Evolutionary conservation across 2,329 filamentous ascomycete genomes (phyloP).

Genomic region (Fusarium fujikuroi): DNA sequence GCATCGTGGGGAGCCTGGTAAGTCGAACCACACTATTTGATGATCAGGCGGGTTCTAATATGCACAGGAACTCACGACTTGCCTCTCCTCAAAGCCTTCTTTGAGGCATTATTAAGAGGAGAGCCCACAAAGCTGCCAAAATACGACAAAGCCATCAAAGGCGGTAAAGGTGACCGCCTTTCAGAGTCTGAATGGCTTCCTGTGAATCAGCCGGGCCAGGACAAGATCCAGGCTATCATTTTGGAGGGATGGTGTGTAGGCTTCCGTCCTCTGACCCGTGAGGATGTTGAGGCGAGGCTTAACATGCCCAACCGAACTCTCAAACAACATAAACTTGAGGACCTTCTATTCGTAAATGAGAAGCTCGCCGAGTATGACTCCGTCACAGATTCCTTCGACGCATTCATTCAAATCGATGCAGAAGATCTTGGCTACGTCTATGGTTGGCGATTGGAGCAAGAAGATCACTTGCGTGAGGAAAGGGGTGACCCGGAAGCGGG

Average conservation of each 20-base stretch:
- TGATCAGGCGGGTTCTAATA: slow-evolving; percentile 2
- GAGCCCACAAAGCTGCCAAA: slow-evolving; percentile 69
- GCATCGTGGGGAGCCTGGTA: slow-evolving; percentile 82
- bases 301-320: slow-evolving; percentile 63
- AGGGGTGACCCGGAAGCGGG: slow-evolving; percentile 70
- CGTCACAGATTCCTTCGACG: slow-evolving; percentile 62
- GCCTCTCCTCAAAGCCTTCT: slow-evolving; percentile 69
- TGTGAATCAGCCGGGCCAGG: slow-evolving; percentile 63
- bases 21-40: not conserved
- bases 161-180: slow-evolving; percentile 79
- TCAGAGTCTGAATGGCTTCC: slow-evolving; percentile 69
- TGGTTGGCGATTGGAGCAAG: slow-evolving; percentile 84
- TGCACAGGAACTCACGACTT: slow-evolving; percentile 75
- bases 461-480: slow-evolving; percentile 72
- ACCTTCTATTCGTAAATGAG: slow-evolving; percentile 63
- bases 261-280: slow-evolving; percentile 71
- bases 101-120: slow-evolving; percentile 65
- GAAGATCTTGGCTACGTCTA: slow-evolving; percentile 81
- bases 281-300: slow-evolving; percentile 63
- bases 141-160: slow-evolving; percentile 86
- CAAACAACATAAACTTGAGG: slow-evolving; percentile 58
- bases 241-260: slow-evolving; percentile 94
- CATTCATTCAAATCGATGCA: slow-evolving; percentile 73
- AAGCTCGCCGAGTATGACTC: slow-evolving; percentile 59
- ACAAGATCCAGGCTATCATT: slow-evolving; percentile 72